A percentile compares a stretch with the other conserved stretches of the same genome.
These are phyloP conservation scores for Xerocomus nothofagi DNA, from an alignment of 1,284 basidiomycete genomes.

Conservation along the genomic window DNA sequence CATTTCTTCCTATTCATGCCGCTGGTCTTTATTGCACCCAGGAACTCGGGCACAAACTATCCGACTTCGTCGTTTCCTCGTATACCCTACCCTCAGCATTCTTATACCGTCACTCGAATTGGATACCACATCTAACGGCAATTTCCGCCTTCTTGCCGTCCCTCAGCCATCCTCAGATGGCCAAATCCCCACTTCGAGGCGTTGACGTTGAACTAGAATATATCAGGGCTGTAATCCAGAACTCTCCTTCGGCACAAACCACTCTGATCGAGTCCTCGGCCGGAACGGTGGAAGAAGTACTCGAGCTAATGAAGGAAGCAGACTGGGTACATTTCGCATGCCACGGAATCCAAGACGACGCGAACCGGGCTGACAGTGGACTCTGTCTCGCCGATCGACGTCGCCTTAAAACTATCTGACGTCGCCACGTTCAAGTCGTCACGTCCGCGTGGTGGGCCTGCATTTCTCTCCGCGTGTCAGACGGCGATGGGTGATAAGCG, in stretches of 20 bases:
- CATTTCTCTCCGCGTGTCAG: conserved; percentile 16
- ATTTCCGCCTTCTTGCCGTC: conserved; percentile 6
- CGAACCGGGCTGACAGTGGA: no score
- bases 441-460: conserved; percentile 10
- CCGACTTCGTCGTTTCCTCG: conserved; percentile 10
- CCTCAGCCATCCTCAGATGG: conserved; percentile 14
- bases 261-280: conserved; percentile 7
- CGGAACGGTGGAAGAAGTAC: conserved; percentile 13
- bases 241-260: neutral
- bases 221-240: neutral
- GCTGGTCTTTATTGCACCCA: no score
- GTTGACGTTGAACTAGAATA: conserved; percentile 2
- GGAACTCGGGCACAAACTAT: conserved; percentile 3
- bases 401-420: conserved; percentile 11
- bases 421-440: conserved; percentile 6
- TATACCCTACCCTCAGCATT: conserved; percentile 12
- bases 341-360: no score
- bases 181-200: conserved; percentile 4
- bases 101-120: neutral
- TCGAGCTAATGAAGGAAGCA: conserved; percentile 6
- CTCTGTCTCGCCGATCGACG: conserved; percentile 8
- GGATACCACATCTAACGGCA: neutral
- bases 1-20: conserved; percentile 12
- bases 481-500: conserved; percentile 14
- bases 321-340: conserved; percentile 10